These are phyloP conservation scores for Exophiala calicioides DNA, from an alignment of 2,329 filamentous ascomycete genomes.

Conservation along the genomic window DNA sequence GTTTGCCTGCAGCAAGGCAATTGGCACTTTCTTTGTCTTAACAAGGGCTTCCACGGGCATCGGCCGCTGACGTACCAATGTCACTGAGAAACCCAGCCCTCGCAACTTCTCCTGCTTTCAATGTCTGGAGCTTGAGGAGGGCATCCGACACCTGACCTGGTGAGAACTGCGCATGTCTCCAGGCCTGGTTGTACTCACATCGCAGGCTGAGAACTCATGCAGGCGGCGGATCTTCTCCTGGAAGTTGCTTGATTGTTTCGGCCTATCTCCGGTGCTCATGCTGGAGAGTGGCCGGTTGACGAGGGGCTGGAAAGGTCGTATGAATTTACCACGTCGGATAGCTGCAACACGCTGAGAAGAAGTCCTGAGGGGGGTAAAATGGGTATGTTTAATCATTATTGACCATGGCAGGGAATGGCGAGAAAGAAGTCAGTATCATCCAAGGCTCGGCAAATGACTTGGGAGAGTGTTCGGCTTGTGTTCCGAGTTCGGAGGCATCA, in stretches of 20 bases:
- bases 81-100: conserved; percentile 69
- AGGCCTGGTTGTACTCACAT: conserved; percentile 36
- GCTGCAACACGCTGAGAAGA: not conserved
- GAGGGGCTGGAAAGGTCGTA: not conserved
- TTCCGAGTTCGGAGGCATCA: too few species aligned
- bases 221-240: conserved; percentile 38
- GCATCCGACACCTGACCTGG: conserved; percentile 66
- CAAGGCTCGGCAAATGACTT: not conserved
- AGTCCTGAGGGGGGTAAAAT: not conserved
- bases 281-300: not conserved
- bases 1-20: conserved; percentile 11
- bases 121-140: conserved; percentile 64
- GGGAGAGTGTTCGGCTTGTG: too few species aligned
- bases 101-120: conserved; percentile 47
- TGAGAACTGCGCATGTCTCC: conserved; percentile 3
- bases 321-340: not conserved
- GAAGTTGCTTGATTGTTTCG: conserved; percentile 25
- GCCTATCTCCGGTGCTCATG: not conserved
- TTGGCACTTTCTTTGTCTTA: conserved; percentile 15
- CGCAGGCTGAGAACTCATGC: conserved; percentile 44
- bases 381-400: not conserved
- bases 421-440: too few species aligned
- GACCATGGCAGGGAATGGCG: too few species aligned
- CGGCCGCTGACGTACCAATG: conserved; percentile 46
- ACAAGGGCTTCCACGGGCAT: not conserved